Conservation (phyloP, 192 early-diverging fungal species). For the Endogone sp. region DNA sequence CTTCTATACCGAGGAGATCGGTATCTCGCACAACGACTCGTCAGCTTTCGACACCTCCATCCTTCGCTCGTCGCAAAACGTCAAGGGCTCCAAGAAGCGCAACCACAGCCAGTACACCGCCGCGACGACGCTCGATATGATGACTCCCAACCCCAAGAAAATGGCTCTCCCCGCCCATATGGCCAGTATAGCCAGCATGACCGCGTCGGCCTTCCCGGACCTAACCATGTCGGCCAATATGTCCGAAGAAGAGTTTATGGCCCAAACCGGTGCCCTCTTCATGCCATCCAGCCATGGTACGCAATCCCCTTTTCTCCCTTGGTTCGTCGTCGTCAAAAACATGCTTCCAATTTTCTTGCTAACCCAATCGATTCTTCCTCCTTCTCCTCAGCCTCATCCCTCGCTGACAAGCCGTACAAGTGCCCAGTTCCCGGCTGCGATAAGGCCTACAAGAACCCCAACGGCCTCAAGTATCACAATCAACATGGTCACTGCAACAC, state of each 20-base stretch:
- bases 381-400: conserved; percentile 8
- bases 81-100: conserved; percentile 21
- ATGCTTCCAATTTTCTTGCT: neutral
- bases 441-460: conserved; percentile 98
- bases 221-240: conserved; percentile 17
- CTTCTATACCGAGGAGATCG: conserved; percentile 10
- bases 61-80: conserved; percentile 12
- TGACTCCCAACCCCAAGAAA: conserved; percentile 26
- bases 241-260: conserved; percentile 38
- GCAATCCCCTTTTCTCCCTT: too few relatives aligned
- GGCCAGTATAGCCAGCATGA: neutral
- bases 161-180: conserved; percentile 14
- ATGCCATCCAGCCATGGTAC: conserved; percentile 14
- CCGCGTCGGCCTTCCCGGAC: neutral
- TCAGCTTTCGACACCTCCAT: conserved; percentile 19
- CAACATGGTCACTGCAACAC: conserved; percentile 85
- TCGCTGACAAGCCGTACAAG: conserved; percentile 80
- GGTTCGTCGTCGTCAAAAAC: too few relatives aligned
- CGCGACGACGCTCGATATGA: conserved; percentile 14
- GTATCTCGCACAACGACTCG: conserved; percentile 6
- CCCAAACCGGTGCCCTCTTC: conserved; percentile 31
- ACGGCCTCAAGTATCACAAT: conserved; percentile 98
- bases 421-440: conserved; percentile 84
- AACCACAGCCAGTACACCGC: conserved; percentile 4
- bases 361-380: neutral